phyloP scores from a whole-genome alignment of 257 asterid species.

The Salvia hispanica region DNA sequence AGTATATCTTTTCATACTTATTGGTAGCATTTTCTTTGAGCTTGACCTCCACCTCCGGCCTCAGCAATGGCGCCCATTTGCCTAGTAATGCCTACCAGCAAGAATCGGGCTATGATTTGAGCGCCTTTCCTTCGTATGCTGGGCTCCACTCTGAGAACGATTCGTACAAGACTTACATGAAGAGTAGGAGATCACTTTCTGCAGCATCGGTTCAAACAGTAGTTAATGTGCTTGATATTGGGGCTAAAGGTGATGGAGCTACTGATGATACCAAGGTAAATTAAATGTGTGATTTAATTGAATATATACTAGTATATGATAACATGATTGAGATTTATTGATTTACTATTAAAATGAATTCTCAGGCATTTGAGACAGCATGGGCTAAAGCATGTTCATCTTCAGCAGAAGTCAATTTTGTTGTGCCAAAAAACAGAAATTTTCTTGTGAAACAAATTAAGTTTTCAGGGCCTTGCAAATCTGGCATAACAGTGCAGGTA shows the following conservation, averaged over 20 bases:
- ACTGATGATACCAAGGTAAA: constrained; percentile 56
- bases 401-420: constrained; percentile 29
- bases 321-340: not conserved
- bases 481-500: constrained; percentile 47
- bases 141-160: constrained; percentile 21
- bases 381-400: constrained; percentile 61
- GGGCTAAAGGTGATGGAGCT: constrained; percentile 68
- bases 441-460: constrained; percentile 45
- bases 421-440: constrained; percentile 41
- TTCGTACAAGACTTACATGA: constrained; percentile 21
- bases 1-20: constrained; percentile 29
- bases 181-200: constrained; percentile 19
- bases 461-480: constrained; percentile 64
- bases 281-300: not conserved
- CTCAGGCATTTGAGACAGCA: constrained; percentile 57
- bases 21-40: constrained; percentile 20
- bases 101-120: constrained; percentile 47
- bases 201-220: constrained; percentile 36
- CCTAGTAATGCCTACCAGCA: constrained; percentile 27
- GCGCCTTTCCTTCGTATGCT: constrained; percentile 45
- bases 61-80: constrained; percentile 16
- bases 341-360: not conserved
- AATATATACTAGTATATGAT: too few relatives aligned
- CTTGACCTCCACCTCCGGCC: constrained; percentile 27
- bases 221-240: constrained; percentile 42